These are phyloP conservation scores for Clitopilus passeckerianus DNA, from an alignment of 768 basidiomycete species.

Conservation along the genomic window DNA sequence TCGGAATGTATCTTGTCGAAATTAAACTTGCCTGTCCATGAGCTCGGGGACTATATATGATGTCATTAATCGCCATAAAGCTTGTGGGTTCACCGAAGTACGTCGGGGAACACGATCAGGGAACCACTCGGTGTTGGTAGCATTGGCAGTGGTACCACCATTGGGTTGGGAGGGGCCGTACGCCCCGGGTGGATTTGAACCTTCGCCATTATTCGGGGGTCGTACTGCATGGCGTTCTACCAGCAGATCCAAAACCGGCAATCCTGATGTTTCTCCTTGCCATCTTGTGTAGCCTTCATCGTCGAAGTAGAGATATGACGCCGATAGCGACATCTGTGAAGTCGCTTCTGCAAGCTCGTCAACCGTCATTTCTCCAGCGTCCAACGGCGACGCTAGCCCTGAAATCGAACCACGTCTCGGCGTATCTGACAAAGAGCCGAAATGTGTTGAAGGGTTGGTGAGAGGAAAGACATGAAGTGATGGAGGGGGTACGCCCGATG, in stretches of 20 bases:
- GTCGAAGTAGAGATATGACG: slow-evolving; percentile 82
- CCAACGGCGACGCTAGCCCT: slow-evolving; percentile 36
- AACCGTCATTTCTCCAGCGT: slow-evolving; percentile 17
- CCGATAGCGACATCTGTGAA: slow-evolving; percentile 60
- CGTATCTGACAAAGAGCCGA: slow-evolving; percentile 41
- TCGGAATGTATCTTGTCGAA: slow-evolving; percentile 9
- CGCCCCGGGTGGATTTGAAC: slow-evolving; percentile 9
- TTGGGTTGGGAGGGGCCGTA: slow-evolving; percentile 21
- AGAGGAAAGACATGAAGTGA: slow-evolving; percentile 75
- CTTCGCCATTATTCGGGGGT: slow-evolving; percentile 20
- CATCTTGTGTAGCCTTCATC: slow-evolving; percentile 85
- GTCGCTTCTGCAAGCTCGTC: slow-evolving; percentile 55
- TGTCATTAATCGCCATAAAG: slow-evolving; percentile 83
- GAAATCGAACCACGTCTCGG: slow-evolving; percentile 40
- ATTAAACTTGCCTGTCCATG: slow-evolving; percentile 77
- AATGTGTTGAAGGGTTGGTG: slow-evolving; percentile 78
- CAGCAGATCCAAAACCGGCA: slow-evolving; percentile 82
- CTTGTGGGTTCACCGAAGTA: slow-evolving; percentile 82
- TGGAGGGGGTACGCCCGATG: slow-evolving; percentile 69
- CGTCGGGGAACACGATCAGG: slow-evolving; percentile 73
- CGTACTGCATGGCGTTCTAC: slow-evolving; percentile 58
- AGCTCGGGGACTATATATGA: slow-evolving; percentile 83
- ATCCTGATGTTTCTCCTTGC: slow-evolving; percentile 92
- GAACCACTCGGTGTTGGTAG: slow-evolving; percentile 63
- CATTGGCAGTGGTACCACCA: slow-evolving; percentile 22